Evolutionary conservation across 495 filamentous ascomycete genomes (phyloP), one percentile per base, ranked within the genome.

Genomic region (Neurospora sp.): DNA sequence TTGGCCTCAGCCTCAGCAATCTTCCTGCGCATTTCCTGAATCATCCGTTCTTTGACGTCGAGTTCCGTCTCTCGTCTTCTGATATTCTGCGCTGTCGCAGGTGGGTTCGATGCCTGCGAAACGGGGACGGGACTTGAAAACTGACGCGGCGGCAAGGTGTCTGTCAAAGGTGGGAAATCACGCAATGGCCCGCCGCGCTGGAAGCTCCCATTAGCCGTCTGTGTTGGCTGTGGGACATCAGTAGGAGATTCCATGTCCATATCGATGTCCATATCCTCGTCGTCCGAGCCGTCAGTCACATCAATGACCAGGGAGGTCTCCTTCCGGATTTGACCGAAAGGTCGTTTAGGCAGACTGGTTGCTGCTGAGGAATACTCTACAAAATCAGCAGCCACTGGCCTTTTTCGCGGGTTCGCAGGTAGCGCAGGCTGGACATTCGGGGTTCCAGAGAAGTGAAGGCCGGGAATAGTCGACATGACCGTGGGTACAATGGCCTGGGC

Each of bases 361-460:
- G 69, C 83, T 71, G 74, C 73, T 5, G 53, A 65, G 27, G 88
- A 83, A 73, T 89, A 88, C 59, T 85, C 85, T 70, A 90, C 89
- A 74, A 97, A 94, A 78, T 97, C 94, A 16, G 92, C 87, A 42
- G 94, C 94, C 59, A 92, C 91, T n/a, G 92, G 93, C 27, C 94
- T 90, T 80, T 97, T 97, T 22, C 91, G 88, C 44, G 76, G 75
- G 40, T 61, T 77, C 31, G 72, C 18, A 8, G 71, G 14, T 27
- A 40, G 59, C 9, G 41, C 61, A 4, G 72, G 70, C 35, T 75
- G 72, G 22, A 44, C 10, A 31, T 65, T 59, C 4, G 75, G 20
- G 4, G 53, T 65, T 31, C 53, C 53, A 65, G 77, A 72, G 3
- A 73, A 31, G 4, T 41, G 31, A 38, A 76, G 70, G 22, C 74